Evolutionary conservation across 805 yeast species (phyloP), one percentile per base, ranked within the genome.

Genomic region (Nakazawaea populi): DNA sequence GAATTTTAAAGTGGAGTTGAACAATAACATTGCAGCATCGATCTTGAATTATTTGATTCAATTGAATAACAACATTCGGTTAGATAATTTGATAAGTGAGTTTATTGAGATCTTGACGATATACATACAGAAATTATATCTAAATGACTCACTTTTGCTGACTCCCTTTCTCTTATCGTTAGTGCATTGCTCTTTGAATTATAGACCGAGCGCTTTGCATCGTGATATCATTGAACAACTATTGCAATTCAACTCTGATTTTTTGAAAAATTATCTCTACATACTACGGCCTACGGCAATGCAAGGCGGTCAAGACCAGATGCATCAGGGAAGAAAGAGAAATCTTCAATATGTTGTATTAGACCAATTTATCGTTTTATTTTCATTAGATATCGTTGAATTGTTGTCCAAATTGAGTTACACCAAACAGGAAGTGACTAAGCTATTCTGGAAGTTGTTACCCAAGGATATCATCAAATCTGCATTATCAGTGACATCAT

Each of bases 91-190:
- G 35, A 60, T 82, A 4, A 56, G 67, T n/a, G 67, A 65, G n/a
- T 71, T 81, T 46, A 62, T 74, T 1, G 65, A 66, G 11, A 59
- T 67, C 7, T 50, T 76, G 12, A 44, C 66, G 5, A 49, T 54
- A 5, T 64, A 75, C 36, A 56, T 68, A 11, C 49, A 56, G 3
- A 58, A 64, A 18, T 47, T 61, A 6, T 44, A 55, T 28, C 47
- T 56, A 9, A 39, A 44, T 3, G 43, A 51, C 1, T 51, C 49
- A 6, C 55, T 72, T 2, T 54, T 76, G 1, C 63, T 83, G 0
- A 68, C 83, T 3, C 94, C 94, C 1, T 85, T 82, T 59, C 55
- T 87, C 11, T 59, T 85, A 2, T 72, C 86, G 0, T 57, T 87
- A 39, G 66, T 85, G 38, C 80, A 80, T 56, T 77, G 79, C 47